These are phyloP conservation scores for Claviceps africana DNA, from an alignment of 2,329 filamentous ascomycete species.

Conservation along the genomic window DNA sequence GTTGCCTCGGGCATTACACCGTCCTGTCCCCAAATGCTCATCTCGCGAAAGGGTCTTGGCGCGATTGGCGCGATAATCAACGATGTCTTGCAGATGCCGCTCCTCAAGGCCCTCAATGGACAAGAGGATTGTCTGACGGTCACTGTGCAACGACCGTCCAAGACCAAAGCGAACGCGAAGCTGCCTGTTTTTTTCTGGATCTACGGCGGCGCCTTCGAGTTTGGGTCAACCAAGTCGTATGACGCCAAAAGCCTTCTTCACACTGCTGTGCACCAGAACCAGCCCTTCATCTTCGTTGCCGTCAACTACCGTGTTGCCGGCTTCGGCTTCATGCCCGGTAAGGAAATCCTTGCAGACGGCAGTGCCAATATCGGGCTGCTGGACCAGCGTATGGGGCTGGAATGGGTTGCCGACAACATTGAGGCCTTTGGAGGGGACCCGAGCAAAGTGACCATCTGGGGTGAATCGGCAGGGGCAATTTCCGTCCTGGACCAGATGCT, in stretches of 20 bases:
- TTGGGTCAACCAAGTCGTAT: not conserved
- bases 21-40: slow-evolving; percentile 59
- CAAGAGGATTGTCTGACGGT: slow-evolving; percentile 53
- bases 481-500: slow-evolving; percentile 30
- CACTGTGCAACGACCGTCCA: slow-evolving; percentile 43
- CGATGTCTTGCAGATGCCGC: slow-evolving; percentile 36
- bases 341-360: slow-evolving; percentile 28
- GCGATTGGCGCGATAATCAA: slow-evolving; percentile 31
- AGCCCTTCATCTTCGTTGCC: slow-evolving; percentile 2
- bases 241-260: slow-evolving; percentile 15
- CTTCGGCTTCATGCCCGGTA: slow-evolving; percentile 3
- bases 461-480: slow-evolving; percentile 39
- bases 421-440: slow-evolving; percentile 49
- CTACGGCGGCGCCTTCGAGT: slow-evolving; percentile 2
- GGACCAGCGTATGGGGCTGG: slow-evolving; percentile 41
- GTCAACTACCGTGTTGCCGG: slow-evolving; percentile 2
- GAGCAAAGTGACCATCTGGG: slow-evolving; percentile 45
- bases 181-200: slow-evolving; percentile 40
- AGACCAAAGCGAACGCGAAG: slow-evolving; percentile 38
- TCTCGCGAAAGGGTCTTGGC: slow-evolving; percentile 32
- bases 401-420: slow-evolving; percentile 51
- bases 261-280: slow-evolving; percentile 22
- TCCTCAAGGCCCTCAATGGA: slow-evolving; percentile 41
- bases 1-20: slow-evolving; percentile 43
- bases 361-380: slow-evolving; percentile 48